phyloP scores from a whole-genome alignment of 73 alveolate genomes.

The Breviolum minutum region DNA sequence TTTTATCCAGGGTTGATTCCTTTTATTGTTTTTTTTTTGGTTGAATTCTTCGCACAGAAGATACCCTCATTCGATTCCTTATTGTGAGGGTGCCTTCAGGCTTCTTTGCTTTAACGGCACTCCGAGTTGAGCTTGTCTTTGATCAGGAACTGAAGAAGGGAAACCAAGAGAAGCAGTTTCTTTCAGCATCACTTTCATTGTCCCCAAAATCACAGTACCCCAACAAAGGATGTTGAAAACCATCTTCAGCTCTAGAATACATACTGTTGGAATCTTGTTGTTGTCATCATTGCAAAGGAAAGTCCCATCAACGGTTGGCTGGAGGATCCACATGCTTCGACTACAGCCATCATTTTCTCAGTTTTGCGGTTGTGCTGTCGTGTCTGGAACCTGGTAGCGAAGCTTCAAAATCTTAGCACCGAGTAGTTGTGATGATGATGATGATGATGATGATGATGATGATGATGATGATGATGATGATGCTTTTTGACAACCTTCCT shows the following conservation, averaged over 20 bases:
- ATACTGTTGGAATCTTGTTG: no score
- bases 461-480: neutral
- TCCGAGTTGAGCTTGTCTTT: no score
- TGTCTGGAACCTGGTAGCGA: conserved; percentile 17
- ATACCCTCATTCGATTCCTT: no score
- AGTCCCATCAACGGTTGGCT: neutral
- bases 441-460: neutral
- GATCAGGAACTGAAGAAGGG: no score
- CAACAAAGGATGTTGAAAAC: neutral
- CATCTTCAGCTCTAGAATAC: neutral
- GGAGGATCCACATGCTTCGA: conserved; percentile 83
- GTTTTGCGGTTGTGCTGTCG: conserved; percentile 67
- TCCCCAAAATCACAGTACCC: neutral
- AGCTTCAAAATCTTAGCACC: neutral
- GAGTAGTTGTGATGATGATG: neutral
- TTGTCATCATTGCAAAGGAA: neutral
- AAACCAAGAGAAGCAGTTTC: neutral
- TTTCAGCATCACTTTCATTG: neutral
- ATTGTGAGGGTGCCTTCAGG: no score
- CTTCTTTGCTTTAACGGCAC: no score
- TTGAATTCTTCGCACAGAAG: no score
- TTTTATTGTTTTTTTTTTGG: neutral
- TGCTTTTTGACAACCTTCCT: neutral
- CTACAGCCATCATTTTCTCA: conserved; percentile 77
- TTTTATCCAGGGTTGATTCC: no score